Evolutionary conservation across 768 basidiomycete genomes (phyloP).

Genomic region (Podaxis carcinomalis): DNA sequence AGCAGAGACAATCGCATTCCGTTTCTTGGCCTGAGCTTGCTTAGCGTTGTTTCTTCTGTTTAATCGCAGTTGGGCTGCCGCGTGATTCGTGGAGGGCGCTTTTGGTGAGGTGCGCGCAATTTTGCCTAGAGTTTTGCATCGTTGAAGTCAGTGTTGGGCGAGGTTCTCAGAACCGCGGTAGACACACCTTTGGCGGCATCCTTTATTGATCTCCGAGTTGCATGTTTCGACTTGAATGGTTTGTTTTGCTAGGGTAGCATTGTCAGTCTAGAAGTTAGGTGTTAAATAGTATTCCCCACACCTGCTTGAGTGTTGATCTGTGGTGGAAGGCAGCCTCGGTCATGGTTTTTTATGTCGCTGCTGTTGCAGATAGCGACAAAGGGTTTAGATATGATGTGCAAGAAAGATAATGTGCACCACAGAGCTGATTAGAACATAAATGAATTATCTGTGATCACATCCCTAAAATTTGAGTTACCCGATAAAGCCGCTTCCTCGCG

Average conservation of each 20-base stretch:
- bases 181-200: conserved; percentile 76
- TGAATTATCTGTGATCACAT: conserved; percentile 6
- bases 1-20: conserved; percentile 60
- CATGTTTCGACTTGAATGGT: conserved; percentile 86
- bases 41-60: conserved; percentile 85
- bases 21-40: conserved; percentile 73
- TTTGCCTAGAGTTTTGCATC: conserved; percentile 41
- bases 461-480: conserved; percentile 11
- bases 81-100: conserved; percentile 41
- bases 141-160: background rate
- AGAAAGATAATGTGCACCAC: background rate
- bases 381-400: background rate
- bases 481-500: background rate
- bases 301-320: conserved; percentile 85
- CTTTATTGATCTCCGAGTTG: conserved; percentile 80
- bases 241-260: conserved; percentile 69
- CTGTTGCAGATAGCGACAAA: background rate
- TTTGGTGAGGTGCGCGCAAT: conserved; percentile 54
- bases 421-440: background rate
- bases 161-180: background rate
- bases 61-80: conserved; percentile 64
- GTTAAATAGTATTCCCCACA: conserved; percentile 19
- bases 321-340: conserved; percentile 54
- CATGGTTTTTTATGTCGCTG: conserved; percentile 21
- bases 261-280: conserved; percentile 1